Evolutionary conservation across 805 yeast species (phyloP).

Genomic region (Pichia deserticola): DNA sequence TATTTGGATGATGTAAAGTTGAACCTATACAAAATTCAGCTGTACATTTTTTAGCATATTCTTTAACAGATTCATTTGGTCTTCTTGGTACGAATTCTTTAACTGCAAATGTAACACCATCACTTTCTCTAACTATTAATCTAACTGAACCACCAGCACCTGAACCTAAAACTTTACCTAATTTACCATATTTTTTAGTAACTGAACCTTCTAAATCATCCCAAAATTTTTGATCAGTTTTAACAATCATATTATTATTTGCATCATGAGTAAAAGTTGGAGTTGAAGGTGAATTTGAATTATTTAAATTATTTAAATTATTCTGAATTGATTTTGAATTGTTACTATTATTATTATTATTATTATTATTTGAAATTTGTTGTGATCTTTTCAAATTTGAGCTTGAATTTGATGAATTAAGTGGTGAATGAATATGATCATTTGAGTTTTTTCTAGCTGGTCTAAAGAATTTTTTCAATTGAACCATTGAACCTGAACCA

Average conservation of each 20-base stretch:
- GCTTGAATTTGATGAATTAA: conserved; percentile 4
- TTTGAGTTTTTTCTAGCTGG: conserved; percentile 34
- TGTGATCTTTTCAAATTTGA: neutral
- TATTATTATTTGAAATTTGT: conserved; percentile 8
- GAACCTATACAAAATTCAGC: conserved; percentile 87
- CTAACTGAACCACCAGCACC: conserved; percentile 90
- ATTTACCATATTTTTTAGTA: conserved; percentile 58
- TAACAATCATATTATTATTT: conserved; percentile 33
- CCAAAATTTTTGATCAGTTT: conserved; percentile 31
- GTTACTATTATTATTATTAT: neutral
- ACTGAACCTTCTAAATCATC: conserved; percentile 48
- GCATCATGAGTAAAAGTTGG: conserved; percentile 35
- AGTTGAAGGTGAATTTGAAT: conserved; percentile 18
- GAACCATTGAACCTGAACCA: conserved; percentile 46
- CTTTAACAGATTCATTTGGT: conserved; percentile 62
- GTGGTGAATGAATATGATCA: conserved; percentile 3
- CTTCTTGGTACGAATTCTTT: conserved; percentile 72
- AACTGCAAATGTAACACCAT: conserved; percentile 71
- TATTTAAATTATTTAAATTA: neutral
- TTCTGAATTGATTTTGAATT: neutral
- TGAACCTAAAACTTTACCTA: conserved; percentile 70
- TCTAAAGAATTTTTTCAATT: conserved; percentile 64
- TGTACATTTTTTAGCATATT: conserved; percentile 78
- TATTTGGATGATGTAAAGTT: conserved; percentile 73
- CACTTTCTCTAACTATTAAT: conserved; percentile 58